Percentiles rank a stretch among this genome's conserved stretches.
Evolutionary conservation across 768 basidiomycete genomes (phyloP).

Genomic region (Boletus vermiculosoides): DNA sequence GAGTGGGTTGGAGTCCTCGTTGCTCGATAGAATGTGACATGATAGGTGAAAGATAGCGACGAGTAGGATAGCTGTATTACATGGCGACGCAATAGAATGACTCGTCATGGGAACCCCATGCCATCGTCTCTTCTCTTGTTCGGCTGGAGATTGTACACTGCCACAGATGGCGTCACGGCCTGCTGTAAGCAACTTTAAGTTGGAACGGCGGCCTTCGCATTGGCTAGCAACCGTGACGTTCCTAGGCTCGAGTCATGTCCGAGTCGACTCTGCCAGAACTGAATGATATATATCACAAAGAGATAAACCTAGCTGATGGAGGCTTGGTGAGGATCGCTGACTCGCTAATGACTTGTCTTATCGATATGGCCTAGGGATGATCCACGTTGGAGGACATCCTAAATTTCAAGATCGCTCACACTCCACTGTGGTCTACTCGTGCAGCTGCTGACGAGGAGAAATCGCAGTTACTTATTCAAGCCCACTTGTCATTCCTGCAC

Average conservation of each 20-base stretch:
- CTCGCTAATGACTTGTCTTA: neutral
- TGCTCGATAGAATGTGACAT: slow-evolving; percentile 37
- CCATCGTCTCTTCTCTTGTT: no score
- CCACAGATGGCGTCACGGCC: slow-evolving; percentile 7
- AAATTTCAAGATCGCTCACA: slow-evolving; percentile 46
- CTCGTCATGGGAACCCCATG: neutral
- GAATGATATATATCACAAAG: slow-evolving; percentile 10
- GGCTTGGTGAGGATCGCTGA: slow-evolving; percentile 34
- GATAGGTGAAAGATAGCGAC: slow-evolving; percentile 27
- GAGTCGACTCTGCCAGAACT: neutral
- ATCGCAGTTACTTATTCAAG: slow-evolving; percentile 42
- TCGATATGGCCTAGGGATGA: slow-evolving; percentile 50
- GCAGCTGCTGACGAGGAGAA: slow-evolving; percentile 53
- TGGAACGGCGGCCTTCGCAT: neutral
- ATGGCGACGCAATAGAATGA: slow-evolving; percentile 12
- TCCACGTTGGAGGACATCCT: slow-evolving; percentile 56
- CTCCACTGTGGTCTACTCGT: slow-evolving; percentile 72
- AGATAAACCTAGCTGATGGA: slow-evolving; percentile 23
- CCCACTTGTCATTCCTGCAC: slow-evolving; percentile 60
- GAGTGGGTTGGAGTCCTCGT: slow-evolving; percentile 20
- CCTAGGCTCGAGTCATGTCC: neutral
- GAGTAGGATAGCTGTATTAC: slow-evolving; percentile 22
- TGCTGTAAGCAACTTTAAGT: neutral
- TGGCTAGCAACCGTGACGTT: neutral
- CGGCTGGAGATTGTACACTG: neutral